A percentile compares a stretch with the other conserved stretches of the same genome.
Conservation (phyloP, 1,284 basidiomycete species). For the Athelia sp. region DNA sequence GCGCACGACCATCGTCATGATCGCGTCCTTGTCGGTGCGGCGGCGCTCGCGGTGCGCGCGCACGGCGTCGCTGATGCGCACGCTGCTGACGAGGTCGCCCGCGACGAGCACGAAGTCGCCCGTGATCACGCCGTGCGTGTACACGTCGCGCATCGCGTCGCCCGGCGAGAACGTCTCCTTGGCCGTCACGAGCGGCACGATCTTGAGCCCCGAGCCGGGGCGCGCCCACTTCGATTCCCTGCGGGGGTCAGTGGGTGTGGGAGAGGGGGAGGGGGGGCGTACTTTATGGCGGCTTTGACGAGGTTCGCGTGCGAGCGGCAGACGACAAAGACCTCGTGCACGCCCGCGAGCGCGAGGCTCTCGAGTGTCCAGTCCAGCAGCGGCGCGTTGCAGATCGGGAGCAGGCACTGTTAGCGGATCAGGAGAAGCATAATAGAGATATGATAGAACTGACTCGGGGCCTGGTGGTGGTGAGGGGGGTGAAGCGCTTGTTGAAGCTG, state of each 20-base stretch:
- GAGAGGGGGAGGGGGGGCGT: slow-evolving; percentile 24
- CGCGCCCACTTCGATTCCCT: slow-evolving; percentile 81
- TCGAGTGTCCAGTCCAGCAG: slow-evolving; percentile 97
- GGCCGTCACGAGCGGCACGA: slow-evolving; percentile 83
- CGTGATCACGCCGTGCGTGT: slow-evolving; percentile 88
- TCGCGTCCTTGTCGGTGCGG: slow-evolving; percentile 85
- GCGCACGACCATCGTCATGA: slow-evolving; percentile 95
- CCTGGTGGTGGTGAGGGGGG: slow-evolving; percentile 79
- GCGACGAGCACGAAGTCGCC: slow-evolving; percentile 92
- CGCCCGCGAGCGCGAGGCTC: slow-evolving; percentile 85
- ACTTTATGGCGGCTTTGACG: slow-evolving; percentile 80
- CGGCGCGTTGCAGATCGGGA: slow-evolving; percentile 92
- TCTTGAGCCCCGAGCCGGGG: slow-evolving; percentile 73
- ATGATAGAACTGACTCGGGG: slow-evolving; percentile 65
- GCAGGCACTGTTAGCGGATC: slow-evolving; percentile 61
- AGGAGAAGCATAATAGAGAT: slow-evolving; percentile 7
- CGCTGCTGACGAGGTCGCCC: slow-evolving; percentile 92
- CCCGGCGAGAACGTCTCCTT: slow-evolving; percentile 89
- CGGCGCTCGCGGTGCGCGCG: slow-evolving; percentile 85
- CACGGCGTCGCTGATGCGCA: slow-evolving; percentile 87
- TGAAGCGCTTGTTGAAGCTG: slow-evolving; percentile 91
- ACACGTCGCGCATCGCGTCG: slow-evolving; percentile 95
- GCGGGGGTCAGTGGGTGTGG: slow-evolving; percentile 8
- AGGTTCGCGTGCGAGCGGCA: slow-evolving; percentile 84
- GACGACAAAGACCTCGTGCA: slow-evolving; percentile 94